Base-by-base conservation (phyloP, 768 basidiomycete genomes). In the Tricholoma hemisulphureum region DNA sequence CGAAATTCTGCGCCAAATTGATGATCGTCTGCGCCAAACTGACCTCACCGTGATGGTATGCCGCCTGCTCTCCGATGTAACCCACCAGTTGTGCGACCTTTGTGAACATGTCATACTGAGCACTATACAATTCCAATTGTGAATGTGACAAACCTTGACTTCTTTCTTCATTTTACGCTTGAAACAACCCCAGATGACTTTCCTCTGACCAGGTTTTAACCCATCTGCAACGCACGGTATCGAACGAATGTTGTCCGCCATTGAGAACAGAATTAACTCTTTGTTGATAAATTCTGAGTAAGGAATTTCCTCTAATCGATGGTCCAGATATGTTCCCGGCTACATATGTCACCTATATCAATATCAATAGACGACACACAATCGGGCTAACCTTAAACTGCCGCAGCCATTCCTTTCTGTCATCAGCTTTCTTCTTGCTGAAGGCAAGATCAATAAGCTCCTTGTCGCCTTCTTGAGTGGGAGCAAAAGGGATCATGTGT, bases 381-480 rank as follows among this genome's bases (percentile, higher is more conserved):
- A 31, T 31, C 39, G 5, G 48, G 54, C 75, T 56, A 65, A 89
- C 94, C 79, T 84, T 93, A 77, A 94, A 96, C 59, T 93, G 88
- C 21, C 97, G 83, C 11, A 99, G 76, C 97, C 97, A 99, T 57
- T 99, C 97, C 71, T 99, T 98, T 53, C 97, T 88, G 2, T 98
- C 95, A 58, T 99, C 97, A 0, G 95, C 92, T 69, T 96, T 98
- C 81, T 98, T 98, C 84, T 98, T 99, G 78, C 93, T 98, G 80
- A 99, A 99, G 0, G 97, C 97, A 56, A 99, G 86, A 37, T 99
- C 97, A 59, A 99, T 96, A 32, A 98, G 80, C 6, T 87, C 87
- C 45, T 84, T 86, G 63, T 98, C 97, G 2, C 88, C 94, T 0
- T 87, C 82, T 66, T 90, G 85, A 3, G 85, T 87, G 3, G 86